phyloP scores from a whole-genome alignment of 371 early-diverging fungal species.

The Haplosporangium sp. region DNA sequence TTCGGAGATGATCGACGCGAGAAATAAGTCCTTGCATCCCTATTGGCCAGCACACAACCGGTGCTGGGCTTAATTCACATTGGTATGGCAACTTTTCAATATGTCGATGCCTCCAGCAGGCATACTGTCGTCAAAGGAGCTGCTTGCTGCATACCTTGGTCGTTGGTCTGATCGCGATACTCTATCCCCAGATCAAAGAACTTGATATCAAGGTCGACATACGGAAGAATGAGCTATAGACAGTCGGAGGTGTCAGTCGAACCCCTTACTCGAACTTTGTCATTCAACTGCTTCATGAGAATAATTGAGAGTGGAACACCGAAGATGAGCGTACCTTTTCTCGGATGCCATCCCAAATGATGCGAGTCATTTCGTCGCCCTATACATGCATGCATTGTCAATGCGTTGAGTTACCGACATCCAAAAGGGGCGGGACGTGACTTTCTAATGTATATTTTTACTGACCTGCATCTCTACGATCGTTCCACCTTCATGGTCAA shows the following conservation, averaged over 20 bases:
- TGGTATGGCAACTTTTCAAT: too few species aligned
- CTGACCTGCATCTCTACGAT: slow-evolving; percentile 56
- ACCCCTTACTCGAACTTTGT: neutral
- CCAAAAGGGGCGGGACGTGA: neutral
- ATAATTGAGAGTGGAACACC: neutral
- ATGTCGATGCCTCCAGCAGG: neutral
- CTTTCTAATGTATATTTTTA: neutral
- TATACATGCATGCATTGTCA: slow-evolving; percentile 1
- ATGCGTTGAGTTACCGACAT: neutral
- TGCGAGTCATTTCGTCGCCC: slow-evolving; percentile 97
- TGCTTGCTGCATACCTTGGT: slow-evolving; percentile 22
- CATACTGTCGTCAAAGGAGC: neutral
- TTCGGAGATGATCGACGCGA: neutral
- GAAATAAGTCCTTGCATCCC: neutral
- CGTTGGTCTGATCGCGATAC: slow-evolving; percentile 80
- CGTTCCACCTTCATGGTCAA: slow-evolving; percentile 29
- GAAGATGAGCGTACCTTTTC: slow-evolving; percentile 68
- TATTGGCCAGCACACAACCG: neutral
- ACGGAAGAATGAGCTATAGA: slow-evolving; percentile 81
- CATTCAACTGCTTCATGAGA: slow-evolving; percentile 1
- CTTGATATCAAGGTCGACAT: slow-evolving; percentile 89
- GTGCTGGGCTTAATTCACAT: neutral
- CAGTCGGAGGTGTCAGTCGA: neutral
- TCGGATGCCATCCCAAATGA: slow-evolving; percentile 94
- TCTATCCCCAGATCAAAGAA: slow-evolving; percentile 94